Conservation (phyloP, 2,329 filamentous ascomycete species). For the Endothia cerciana region DNA sequence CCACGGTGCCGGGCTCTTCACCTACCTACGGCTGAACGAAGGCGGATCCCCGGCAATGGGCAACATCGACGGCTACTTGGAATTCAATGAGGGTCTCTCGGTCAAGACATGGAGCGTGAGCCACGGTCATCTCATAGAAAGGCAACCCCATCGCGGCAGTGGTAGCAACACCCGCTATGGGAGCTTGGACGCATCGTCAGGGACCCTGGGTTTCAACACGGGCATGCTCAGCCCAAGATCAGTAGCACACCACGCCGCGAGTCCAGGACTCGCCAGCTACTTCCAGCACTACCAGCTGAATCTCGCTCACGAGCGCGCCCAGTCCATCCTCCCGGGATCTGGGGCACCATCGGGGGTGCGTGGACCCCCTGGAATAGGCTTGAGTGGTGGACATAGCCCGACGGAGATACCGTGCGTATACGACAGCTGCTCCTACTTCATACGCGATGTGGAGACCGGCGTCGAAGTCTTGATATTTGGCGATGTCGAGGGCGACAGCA, state of each 20-base stretch:
- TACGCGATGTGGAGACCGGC: conserved; percentile 72
- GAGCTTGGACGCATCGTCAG: conserved; percentile 51
- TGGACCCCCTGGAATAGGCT: conserved; percentile 11
- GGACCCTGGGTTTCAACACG: conserved; percentile 29
- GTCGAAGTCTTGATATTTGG: conserved; percentile 91
- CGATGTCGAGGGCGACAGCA: conserved; percentile 88
- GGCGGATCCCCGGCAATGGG: conserved; percentile 85
- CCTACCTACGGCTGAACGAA: conserved; percentile 85
- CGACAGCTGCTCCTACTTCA: conserved; percentile 92
- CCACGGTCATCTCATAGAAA: conserved; percentile 86
- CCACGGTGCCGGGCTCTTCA: conserved; percentile 88
- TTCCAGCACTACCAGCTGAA: conserved; percentile 32
- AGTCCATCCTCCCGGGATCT: conserved; percentile 23
- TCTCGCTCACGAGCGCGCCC: conserved; percentile 31
- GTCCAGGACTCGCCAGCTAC: conserved; percentile 30
- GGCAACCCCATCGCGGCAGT: conserved; percentile 66
- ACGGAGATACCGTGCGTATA: conserved; percentile 67
- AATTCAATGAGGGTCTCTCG: conserved; percentile 86
- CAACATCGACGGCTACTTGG: conserved; percentile 81
- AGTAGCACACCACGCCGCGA: conserved; percentile 34
- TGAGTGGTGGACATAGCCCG: conserved; percentile 32
- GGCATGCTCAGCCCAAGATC: conserved; percentile 35
- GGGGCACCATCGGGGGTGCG: conserved; percentile 15
- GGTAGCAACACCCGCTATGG: conserved; percentile 54
- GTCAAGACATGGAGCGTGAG: conserved; percentile 86